Evolutionary conservation across 23 red algal species (phyloP).

Genomic region (Agarophyton chilense): DNA sequence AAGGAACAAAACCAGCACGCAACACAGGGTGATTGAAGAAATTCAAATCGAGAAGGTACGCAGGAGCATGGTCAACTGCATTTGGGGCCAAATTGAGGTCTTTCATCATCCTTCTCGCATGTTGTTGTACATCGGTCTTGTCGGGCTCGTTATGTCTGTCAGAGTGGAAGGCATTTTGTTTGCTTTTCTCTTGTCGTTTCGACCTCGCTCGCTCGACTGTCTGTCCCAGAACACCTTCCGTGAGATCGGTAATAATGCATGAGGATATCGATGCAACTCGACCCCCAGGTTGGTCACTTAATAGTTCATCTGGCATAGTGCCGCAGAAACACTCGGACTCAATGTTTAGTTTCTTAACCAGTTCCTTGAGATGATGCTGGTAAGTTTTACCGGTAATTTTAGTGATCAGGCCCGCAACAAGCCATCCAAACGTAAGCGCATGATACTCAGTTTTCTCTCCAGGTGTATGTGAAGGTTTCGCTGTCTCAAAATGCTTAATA

Average conservation of each 20-base stretch:
- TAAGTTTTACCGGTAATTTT: conserved; percentile 42
- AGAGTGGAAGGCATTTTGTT: background rate
- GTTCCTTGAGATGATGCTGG: conserved; percentile 34
- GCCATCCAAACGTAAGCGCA: conserved; percentile 80
- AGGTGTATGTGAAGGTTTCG: conserved; percentile 36
- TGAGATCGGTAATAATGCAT: conserved; percentile 39
- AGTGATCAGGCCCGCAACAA: conserved; percentile 71
- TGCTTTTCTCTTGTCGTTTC: background rate
- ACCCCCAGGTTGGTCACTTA: conserved; percentile 18
- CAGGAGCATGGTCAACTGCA: background rate
- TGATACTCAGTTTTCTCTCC: conserved; percentile 67
- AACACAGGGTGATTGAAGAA: conserved; percentile 83
- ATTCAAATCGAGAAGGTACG: conserved; percentile 60
- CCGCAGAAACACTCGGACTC: conserved; percentile 69
- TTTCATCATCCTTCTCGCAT: conserved; percentile 9
- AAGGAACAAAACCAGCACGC: conserved; percentile 60
- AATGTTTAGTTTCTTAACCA: conserved; percentile 51
- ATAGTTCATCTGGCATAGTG: conserved; percentile 56
- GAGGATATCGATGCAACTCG: conserved; percentile 35
- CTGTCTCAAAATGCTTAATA: conserved; percentile 51
- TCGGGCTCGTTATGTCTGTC: background rate
- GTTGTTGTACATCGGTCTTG: background rate
- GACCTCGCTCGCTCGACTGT: background rate
- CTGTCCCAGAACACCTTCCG: background rate
- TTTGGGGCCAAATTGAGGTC: conserved; percentile 14